phyloP scores from a whole-genome alignment of 345 rosid genomes.

The Gynandropsis gynandra region DNA sequence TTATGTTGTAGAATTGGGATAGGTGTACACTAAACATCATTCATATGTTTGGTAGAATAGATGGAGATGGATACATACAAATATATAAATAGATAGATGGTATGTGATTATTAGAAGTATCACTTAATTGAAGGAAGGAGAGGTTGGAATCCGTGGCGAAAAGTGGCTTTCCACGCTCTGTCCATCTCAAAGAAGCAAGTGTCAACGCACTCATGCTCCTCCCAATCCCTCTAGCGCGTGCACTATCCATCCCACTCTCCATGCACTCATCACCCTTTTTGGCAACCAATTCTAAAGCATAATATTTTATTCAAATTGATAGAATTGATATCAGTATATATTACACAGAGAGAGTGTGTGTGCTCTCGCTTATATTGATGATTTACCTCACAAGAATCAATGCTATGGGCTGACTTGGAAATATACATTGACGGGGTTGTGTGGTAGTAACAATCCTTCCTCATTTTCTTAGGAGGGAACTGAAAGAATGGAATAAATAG shows the following conservation, averaged over 20 bases:
- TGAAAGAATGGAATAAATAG: slow-evolving; percentile 58
- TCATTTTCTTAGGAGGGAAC: slow-evolving; percentile 38
- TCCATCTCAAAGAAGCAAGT: slow-evolving; percentile 22
- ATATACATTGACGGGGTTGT: slow-evolving; percentile 52
- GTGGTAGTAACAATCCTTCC: slow-evolving; percentile 52
- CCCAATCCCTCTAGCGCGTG: slow-evolving; percentile 60
- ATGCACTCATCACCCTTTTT: slow-evolving; percentile 74
- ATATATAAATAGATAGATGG: no score
- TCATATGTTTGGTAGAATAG: no score
- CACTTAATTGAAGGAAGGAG: no score
- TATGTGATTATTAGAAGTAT: no score
- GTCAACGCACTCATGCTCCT: slow-evolving; percentile 54
- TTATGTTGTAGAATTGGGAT: no score
- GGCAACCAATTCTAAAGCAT: slow-evolving; percentile 57
- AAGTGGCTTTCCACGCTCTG: slow-evolving; percentile 54
- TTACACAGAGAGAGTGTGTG: no score
- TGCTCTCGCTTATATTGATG: no score
- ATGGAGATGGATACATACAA: no score
- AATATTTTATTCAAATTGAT: background rate
- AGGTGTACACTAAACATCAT: no score
- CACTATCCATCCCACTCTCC: slow-evolving; percentile 55
- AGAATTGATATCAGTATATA: background rate
- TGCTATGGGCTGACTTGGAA: slow-evolving; percentile 45
- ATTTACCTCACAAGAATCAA: slow-evolving; percentile 83
- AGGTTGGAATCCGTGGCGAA: slow-evolving; percentile 52